Evolutionary conservation across 2,329 filamentous ascomycete genomes (phyloP).

Genomic region (Dendrostoma leiphaemia): DNA sequence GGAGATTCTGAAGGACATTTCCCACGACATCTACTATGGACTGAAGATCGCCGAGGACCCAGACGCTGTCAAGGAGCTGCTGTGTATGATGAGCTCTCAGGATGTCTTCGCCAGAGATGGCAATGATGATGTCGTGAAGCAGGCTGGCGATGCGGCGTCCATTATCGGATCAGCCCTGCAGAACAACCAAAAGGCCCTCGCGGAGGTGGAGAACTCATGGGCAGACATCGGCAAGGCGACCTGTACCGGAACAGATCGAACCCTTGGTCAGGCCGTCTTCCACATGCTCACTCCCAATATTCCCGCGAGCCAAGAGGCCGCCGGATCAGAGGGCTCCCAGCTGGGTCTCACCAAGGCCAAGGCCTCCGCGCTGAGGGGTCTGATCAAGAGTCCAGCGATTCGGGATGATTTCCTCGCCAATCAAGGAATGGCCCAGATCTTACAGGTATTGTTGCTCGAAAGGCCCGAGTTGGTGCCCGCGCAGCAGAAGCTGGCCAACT

Average conservation of each 20-base stretch:
- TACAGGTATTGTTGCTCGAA: constrained; percentile 49
- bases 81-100: constrained; percentile 51
- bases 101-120: constrained; percentile 22
- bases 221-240: constrained; percentile 33
- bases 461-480: constrained; percentile 48
- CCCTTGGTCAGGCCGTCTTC: constrained; percentile 40
- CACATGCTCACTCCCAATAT: constrained; percentile 30
- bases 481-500: constrained; percentile 53
- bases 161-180: constrained; percentile 58
- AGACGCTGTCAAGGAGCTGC: constrained; percentile 50
- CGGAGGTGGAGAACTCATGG: constrained; percentile 50
- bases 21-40: constrained; percentile 70
- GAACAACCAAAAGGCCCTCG: constrained; percentile 63
- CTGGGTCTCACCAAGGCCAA: constrained; percentile 32
- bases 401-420: constrained; percentile 53
- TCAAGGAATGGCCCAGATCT: constrained; percentile 52
- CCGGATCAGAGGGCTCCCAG: constrained; percentile 15
- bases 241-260: constrained; percentile 31
- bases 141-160: constrained; percentile 50
- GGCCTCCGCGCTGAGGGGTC: constrained; percentile 52
- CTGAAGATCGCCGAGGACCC: constrained; percentile 58
- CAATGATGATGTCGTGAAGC: constrained; percentile 25
- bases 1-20: constrained; percentile 58
- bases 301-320: constrained; percentile 19
- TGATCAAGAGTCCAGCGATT: constrained; percentile 54